Conservation (phyloP, 2,329 filamentous ascomycete genomes). For the Myrmaecium sp. region DNA sequence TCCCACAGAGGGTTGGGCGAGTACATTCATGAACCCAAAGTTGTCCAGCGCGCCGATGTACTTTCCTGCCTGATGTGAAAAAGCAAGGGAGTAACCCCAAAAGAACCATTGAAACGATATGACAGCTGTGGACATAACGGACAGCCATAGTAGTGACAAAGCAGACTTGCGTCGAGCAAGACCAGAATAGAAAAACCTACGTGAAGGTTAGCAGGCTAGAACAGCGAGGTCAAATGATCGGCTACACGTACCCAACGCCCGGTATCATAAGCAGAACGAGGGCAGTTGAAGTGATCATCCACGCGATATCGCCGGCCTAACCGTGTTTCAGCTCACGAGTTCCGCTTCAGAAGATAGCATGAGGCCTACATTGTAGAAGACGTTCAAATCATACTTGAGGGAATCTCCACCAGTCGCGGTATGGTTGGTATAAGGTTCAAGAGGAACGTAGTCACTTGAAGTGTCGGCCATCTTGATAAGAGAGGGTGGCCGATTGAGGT, state of each 20-base stretch:
- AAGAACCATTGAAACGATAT: constrained; percentile 91
- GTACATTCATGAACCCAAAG: constrained; percentile 61
- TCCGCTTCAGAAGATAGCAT: constrained; percentile 6
- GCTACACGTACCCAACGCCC: constrained; percentile 48
- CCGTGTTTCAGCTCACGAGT: constrained; percentile 2
- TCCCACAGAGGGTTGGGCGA: constrained; percentile 59
- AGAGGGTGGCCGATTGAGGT: not conserved
- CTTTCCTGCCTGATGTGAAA: constrained; percentile 57
- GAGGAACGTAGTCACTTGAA: constrained; percentile 15
- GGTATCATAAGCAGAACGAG: constrained; percentile 87
- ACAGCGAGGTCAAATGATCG: not conserved
- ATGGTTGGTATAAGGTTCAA: constrained; percentile 34
- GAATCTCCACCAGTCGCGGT: constrained; percentile 51
- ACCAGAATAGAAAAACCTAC: constrained; percentile 80
- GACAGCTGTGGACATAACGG: constrained; percentile 63
- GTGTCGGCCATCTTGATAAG: constrained; percentile 14
- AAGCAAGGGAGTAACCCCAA: constrained; percentile 76
- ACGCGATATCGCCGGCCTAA: constrained; percentile 66
- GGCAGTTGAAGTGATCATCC: constrained; percentile 59
- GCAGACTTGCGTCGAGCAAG: constrained; percentile 80
- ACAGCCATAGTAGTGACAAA: constrained; percentile 69
- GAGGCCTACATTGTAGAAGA: constrained; percentile 57
- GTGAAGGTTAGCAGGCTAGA: constrained; percentile 3
- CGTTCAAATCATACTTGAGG: constrained; percentile 55
- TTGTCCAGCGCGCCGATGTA: constrained; percentile 69